phyloP scores from a whole-genome alignment of 2,329 filamentous ascomycete species.

The Ceratocystis lukuohia region DNA sequence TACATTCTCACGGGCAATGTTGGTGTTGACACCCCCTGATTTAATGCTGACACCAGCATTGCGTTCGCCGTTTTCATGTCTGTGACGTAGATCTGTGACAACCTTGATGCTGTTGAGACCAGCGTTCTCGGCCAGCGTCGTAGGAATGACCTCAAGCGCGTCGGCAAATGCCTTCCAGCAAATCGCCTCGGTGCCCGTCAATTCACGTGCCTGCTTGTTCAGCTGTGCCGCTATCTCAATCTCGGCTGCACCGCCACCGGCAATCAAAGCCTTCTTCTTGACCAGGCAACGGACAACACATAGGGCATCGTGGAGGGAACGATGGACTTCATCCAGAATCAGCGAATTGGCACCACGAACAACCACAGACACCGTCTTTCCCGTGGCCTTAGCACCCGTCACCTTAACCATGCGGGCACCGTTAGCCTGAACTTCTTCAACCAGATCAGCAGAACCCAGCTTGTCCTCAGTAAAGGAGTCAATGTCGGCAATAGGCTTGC shows the following conservation, averaged over 20 bases:
- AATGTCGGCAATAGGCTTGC: constrained; percentile 96
- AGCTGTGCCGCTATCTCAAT: constrained; percentile 89
- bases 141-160: constrained; percentile 92
- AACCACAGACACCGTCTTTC: constrained; percentile 87
- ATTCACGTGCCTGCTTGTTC: constrained; percentile 63
- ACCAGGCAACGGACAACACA: constrained; percentile 95
- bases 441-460: constrained; percentile 79
- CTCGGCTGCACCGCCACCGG: constrained; percentile 89
- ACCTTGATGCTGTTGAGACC: constrained; percentile 98
- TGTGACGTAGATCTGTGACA: constrained; percentile 85
- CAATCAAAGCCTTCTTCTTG: constrained; percentile 99
- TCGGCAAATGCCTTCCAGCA: constrained; percentile 99
- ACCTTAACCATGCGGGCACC: constrained; percentile 92
- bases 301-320: constrained; percentile 89
- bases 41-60: constrained; percentile 98
- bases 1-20: constrained; percentile 94
- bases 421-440: constrained; percentile 79
- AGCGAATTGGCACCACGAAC: constrained; percentile 87
- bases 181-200: constrained; percentile 86
- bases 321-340: constrained; percentile 93
- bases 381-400: constrained; percentile 70
- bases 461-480: constrained; percentile 99
- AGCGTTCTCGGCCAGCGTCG: constrained; percentile 91
- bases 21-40: constrained; percentile 88
- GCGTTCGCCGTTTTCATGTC: constrained; percentile 88